phyloP scores from a whole-genome alignment of 2,329 filamentous ascomycete species.

The Grosmannia serpens region DNA sequence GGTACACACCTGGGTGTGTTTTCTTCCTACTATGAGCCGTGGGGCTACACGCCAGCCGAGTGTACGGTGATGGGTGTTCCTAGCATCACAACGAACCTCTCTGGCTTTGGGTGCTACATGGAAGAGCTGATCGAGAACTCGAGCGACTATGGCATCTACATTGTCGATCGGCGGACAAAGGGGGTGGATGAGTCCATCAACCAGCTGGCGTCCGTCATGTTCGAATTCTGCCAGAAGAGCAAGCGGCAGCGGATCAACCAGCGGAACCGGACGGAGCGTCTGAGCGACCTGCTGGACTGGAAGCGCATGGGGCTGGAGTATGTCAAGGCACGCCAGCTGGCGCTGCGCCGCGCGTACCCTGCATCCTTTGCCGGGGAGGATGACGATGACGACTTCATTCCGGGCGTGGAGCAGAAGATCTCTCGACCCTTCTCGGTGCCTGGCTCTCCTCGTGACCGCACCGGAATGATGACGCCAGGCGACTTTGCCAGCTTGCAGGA shows the following conservation, averaged over 20 bases:
- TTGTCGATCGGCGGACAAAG: conserved; percentile 90
- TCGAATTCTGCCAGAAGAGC: conserved; percentile 86
- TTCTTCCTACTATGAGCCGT: conserved; percentile 96
- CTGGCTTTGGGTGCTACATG: conserved; percentile 98
- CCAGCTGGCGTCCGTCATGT: conserved; percentile 86
- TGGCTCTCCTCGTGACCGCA: conserved; percentile 79
- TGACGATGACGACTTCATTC: conserved; percentile 83
- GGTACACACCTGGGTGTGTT: conserved; percentile 95
- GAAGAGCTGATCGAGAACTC: conserved; percentile 98
- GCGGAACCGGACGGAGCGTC: conserved; percentile 86
- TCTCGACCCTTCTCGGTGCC: conserved; percentile 88
- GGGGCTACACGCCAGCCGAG: conserved; percentile 96
- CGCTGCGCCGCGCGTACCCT: conserved; percentile 83
- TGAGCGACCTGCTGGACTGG: conserved; percentile 95
- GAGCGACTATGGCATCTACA: conserved; percentile 96
- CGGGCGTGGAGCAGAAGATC: conserved; percentile 88
- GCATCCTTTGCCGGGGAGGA: conserved; percentile 70
- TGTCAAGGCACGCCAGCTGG: conserved; percentile 90
- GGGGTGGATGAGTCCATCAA: conserved; percentile 96
- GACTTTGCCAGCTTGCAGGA: conserved; percentile 97
- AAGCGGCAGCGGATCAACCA: conserved; percentile 97
- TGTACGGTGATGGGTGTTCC: conserved; percentile 99
- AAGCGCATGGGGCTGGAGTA: conserved; percentile 99
- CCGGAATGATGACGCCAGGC: conserved; percentile 97
- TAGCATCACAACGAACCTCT: conserved; percentile 95